Evolutionary conservation across 306 rosid species (phyloP).

Genomic region (Casuarina equisetifolia): DNA sequence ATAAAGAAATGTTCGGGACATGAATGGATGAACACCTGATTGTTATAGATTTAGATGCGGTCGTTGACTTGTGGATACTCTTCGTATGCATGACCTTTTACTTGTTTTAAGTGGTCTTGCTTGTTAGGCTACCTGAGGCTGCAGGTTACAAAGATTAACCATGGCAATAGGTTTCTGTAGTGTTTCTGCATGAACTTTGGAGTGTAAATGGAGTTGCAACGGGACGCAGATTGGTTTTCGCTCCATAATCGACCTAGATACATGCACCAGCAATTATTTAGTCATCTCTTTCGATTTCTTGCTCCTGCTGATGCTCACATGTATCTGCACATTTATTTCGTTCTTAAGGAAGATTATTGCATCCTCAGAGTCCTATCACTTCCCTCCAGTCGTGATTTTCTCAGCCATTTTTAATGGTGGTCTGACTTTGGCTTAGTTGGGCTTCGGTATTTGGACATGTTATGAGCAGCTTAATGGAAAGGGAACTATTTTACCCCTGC

Average conservation of each 20-base stretch:
- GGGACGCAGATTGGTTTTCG: constrained; percentile 6
- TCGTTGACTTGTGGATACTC: not conserved
- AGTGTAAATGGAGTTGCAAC: constrained; percentile 1
- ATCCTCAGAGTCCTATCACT: not conserved
- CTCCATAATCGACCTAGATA: constrained; percentile 14
- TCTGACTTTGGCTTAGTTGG: constrained; percentile 33
- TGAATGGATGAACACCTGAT: not conserved
- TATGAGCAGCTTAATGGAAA: constrained; percentile 7
- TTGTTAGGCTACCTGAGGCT: not conserved
- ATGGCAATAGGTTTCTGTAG: constrained; percentile 5
- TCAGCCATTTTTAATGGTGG: constrained; percentile 11
- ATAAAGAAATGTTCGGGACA: not conserved
- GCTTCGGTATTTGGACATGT: constrained; percentile 27
- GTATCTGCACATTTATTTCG: not conserved
- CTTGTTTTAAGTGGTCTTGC: not conserved
- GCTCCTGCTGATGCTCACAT: constrained; percentile 16
- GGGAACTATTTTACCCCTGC: constrained; percentile 8
- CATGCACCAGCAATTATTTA: constrained; percentile 24
- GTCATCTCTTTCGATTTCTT: constrained; percentile 20
- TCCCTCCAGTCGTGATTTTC: not conserved
- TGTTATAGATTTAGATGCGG: not conserved
- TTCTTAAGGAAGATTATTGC: constrained; percentile 8
- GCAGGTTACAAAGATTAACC: not conserved
- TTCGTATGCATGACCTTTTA: not conserved
- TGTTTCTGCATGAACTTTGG: constrained; percentile 4